Evolutionary conservation across 1,284 basidiomycete genomes (phyloP).

Genomic region (Austroboletus niveus): DNA sequence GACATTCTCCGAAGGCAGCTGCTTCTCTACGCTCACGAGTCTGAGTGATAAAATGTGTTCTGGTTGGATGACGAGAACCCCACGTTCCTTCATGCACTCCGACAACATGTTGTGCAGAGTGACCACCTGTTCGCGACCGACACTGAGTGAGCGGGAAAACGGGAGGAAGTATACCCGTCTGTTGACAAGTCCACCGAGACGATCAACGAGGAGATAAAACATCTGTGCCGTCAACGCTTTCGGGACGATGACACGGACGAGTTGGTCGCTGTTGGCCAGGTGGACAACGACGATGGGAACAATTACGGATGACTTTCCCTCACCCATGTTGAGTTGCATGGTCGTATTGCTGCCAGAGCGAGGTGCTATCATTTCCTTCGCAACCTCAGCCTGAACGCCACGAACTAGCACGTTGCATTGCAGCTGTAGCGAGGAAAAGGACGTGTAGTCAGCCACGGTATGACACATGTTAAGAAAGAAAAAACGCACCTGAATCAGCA

Average conservation of each 20-base stretch:
- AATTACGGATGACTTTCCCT: conserved; percentile 57
- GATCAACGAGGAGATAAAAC: conserved; percentile 45
- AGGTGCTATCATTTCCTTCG: conserved; percentile 50
- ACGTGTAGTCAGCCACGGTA: background rate
- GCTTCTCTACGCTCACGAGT: conserved; percentile 42
- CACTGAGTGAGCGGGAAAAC: conserved; percentile 40
- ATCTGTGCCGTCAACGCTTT: conserved; percentile 42
- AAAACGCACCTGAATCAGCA: conserved; percentile 42
- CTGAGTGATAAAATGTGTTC: conserved; percentile 53
- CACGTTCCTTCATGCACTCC: conserved; percentile 39
- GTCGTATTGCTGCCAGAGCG: conserved; percentile 34
- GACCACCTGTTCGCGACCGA: conserved; percentile 20
- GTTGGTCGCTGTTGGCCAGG: conserved; percentile 41
- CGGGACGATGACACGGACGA: conserved; percentile 48
- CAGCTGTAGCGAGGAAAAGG: conserved; percentile 31
- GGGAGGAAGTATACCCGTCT: conserved; percentile 49
- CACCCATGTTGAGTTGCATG: conserved; percentile 59
- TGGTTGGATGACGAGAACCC: conserved; percentile 48
- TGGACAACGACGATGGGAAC: conserved; percentile 41
- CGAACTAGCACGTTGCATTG: conserved; percentile 44
- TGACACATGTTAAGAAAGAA: background rate
- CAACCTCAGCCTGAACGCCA: conserved; percentile 40
- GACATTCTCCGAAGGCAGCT: conserved; percentile 7
- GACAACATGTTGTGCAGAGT: conserved; percentile 30
- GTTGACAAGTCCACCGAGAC: conserved; percentile 42